These are phyloP conservation scores for Medicago arabica DNA, from an alignment of 306 rosid genomes.

Conservation along the genomic window DNA sequence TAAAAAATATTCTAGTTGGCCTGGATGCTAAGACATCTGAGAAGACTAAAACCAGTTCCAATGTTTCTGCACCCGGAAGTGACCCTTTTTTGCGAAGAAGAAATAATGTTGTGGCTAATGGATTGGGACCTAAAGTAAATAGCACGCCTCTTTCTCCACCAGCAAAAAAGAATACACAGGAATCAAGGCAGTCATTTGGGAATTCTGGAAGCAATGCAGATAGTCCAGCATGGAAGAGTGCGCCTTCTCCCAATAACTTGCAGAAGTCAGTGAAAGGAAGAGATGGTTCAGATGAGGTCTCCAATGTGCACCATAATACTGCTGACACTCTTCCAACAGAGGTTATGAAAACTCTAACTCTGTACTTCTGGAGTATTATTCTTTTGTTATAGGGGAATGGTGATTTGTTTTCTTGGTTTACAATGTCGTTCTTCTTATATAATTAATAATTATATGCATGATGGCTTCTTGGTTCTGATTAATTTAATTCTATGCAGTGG, in stretches of 20 bases:
- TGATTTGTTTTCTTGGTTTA: constrained; percentile 6
- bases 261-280: constrained; percentile 56
- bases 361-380: constrained; percentile 24
- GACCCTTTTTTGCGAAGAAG: constrained; percentile 53
- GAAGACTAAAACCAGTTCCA: constrained; percentile 63
- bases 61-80: constrained; percentile 48
- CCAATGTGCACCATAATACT: constrained; percentile 62
- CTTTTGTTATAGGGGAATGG: constrained; percentile 6
- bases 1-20: constrained; percentile 60
- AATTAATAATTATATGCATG: constrained; percentile 18
- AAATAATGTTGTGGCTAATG: constrained; percentile 59
- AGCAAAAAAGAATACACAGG: constrained; percentile 46
- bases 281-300: constrained; percentile 47
- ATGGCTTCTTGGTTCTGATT: constrained; percentile 41
- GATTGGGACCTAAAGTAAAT: constrained; percentile 60
- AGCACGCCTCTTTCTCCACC: constrained; percentile 53
- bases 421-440: constrained; percentile 21
- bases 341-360: constrained; percentile 55
- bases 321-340: constrained; percentile 83
- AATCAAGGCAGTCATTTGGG: constrained; percentile 47
- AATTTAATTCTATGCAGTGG: constrained; percentile 71
- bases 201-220: constrained; percentile 54
- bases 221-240: constrained; percentile 50
- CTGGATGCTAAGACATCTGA: constrained; percentile 67
- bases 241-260: constrained; percentile 51